Evolutionary conservation across 805 yeast genomes (phyloP).

Genomic region (Naumovozyma castellii): DNA sequence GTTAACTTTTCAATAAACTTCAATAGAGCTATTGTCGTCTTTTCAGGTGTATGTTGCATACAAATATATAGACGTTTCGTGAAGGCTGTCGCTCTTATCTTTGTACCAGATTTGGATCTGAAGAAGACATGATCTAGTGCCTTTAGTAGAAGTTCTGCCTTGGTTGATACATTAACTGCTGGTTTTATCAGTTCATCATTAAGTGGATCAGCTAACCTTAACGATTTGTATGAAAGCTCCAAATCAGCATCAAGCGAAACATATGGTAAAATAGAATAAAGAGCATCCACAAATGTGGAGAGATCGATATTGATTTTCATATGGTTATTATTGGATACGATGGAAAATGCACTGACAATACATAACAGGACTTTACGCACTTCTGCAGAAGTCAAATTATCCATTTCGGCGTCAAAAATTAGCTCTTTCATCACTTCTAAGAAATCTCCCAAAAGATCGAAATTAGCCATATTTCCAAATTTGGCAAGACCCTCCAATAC

Average conservation of each 20-base stretch:
- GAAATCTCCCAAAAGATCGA: conserved; percentile 87
- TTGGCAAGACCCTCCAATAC: conserved; percentile 86
- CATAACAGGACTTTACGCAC: conserved; percentile 72
- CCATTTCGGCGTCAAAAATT: conserved; percentile 43
- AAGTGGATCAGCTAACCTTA: conserved; percentile 74
- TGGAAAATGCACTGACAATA: conserved; percentile 81
- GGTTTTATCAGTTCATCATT: conserved; percentile 43
- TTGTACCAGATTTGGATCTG: conserved; percentile 58
- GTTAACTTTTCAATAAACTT: conserved; percentile 71
- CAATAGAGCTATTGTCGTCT: conserved; percentile 66
- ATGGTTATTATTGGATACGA: conserved; percentile 64
- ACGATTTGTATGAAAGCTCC: conserved; percentile 73
- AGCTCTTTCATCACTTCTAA: conserved; percentile 82
- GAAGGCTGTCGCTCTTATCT: conserved; percentile 66
- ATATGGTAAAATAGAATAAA: conserved; percentile 60
- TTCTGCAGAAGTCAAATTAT: conserved; percentile 38
- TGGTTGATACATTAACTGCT: conserved; percentile 78
- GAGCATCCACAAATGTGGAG: conserved; percentile 64
- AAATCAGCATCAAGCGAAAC: conserved; percentile 72
- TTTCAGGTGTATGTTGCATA: conserved; percentile 74
- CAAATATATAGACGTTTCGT: conserved; percentile 67
- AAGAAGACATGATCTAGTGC: conserved; percentile 77
- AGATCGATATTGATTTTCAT: conserved; percentile 73
- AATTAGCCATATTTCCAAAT: conserved; percentile 86
- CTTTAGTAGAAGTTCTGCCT: conserved; percentile 70